Conservation (phyloP, 305 asterid genomes). For the Lippia alba region DNA sequence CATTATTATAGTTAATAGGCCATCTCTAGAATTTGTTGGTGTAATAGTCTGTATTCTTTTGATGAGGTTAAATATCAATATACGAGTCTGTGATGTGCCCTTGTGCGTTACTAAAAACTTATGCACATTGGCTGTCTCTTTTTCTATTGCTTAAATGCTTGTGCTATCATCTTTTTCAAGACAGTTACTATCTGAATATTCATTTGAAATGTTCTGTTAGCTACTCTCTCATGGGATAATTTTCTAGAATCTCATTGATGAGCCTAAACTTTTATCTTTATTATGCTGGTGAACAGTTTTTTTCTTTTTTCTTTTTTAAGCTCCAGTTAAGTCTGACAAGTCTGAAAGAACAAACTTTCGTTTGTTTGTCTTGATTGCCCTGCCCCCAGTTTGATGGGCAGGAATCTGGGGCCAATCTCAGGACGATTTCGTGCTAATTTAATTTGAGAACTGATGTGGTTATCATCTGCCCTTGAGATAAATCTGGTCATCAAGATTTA, state of each 20-base stretch:
- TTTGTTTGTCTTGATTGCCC: not conserved
- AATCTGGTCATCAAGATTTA: not conserved
- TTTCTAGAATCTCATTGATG: slow-evolving; percentile 13
- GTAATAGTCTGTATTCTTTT: slow-evolving; percentile 13
- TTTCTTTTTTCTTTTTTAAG: no score
- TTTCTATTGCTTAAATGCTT: not conserved
- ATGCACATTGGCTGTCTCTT: slow-evolving; percentile 11
- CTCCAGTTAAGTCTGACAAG: not conserved
- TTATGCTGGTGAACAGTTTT: not conserved
- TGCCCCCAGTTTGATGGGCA: not conserved
- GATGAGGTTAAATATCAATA: no score
- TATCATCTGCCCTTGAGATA: not conserved
- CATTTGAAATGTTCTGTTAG: slow-evolving; percentile 12
- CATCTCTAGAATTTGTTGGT: slow-evolving; percentile 14
- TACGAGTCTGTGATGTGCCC: slow-evolving; percentile 1
- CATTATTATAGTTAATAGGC: not conserved
- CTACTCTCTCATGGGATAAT: not conserved
- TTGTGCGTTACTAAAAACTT: slow-evolving; percentile 22
- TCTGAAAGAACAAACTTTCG: not conserved
- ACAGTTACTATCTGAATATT: slow-evolving; percentile 11
- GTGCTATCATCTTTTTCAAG: not conserved
- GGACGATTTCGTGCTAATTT: not conserved
- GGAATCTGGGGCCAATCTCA: not conserved
- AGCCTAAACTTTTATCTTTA: not conserved
- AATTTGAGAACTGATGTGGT: not conserved